Base-by-base conservation (phyloP, 441 rosid species). In the Populus hybrid region DNA sequence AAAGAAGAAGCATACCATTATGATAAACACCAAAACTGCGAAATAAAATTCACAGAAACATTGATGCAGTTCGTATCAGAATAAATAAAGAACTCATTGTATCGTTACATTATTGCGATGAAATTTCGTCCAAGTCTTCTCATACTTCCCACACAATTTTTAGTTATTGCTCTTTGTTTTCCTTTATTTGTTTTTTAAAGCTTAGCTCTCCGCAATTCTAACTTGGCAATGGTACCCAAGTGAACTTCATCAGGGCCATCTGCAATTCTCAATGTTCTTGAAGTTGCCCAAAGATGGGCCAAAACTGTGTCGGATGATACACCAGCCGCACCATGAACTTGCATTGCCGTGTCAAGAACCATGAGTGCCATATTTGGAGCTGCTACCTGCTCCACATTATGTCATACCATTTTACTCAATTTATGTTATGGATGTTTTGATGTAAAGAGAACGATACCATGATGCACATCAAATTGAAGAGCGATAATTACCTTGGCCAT, bases 191-290 rank as follows among this genome's bases (percentile, higher is more conserved):
- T 21, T 23, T 16, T 69, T 87, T 83, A 91, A 38, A 95, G 98
- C 89, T 92, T 95, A 53, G 99, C 93, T 85, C 90, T 89, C 76
- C 79, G 91, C 42, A 96, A 76, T 82, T 96, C 99, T 53, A 94
- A 72, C 84, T 90, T 90, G 79, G 97, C 98, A 71, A 96, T 94
- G 72, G 96, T 92, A 33, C 97, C 94, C 84, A 96, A 86, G 82
- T 94, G 98, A 45, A 96, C 99, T 84, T 96, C 98, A 80, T 94
- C 98, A 16, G 97, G 97, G 61, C 98, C 98, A 81, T 96, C 98
- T 7, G 95, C 97, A 14, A 96, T 87, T 83, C 98, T 87, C 83
- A 96, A 79, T 6, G 98, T 92, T 86, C 99, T 91, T 35, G 99
- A 87, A 3, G 92, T 84, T 9, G 99, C 98, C 97, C 98, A 96